phyloP scores from a whole-genome alignment of 257 asterid genomes.

The Solanum phureja region DNA sequence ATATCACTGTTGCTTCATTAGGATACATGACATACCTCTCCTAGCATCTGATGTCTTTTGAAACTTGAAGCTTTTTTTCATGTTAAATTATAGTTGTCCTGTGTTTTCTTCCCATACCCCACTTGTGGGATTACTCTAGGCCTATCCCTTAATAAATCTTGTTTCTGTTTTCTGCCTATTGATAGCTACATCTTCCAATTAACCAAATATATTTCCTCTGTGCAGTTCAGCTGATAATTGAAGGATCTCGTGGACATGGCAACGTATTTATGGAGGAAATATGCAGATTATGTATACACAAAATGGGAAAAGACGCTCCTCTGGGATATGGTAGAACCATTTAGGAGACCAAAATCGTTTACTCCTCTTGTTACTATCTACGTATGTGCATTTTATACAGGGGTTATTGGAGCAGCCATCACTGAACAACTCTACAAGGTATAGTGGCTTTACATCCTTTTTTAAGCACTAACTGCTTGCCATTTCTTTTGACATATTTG shows the following conservation, averaged over 20 bases:
- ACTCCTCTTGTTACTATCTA: conserved; percentile 67
- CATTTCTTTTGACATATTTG: not conserved
- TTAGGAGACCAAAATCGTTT: conserved; percentile 73
- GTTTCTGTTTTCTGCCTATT: not conserved
- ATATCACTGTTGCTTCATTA: too few species aligned
- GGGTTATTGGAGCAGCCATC: conserved; percentile 81
- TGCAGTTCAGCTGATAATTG: conserved; percentile 4
- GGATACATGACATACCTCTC: too few species aligned
- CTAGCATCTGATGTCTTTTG: too few species aligned
- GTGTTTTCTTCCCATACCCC: not conserved
- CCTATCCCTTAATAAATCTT: not conserved
- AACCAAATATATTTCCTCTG: not conserved
- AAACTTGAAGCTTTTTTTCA: too few species aligned
- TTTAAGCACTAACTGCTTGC: not conserved
- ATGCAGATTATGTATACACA: conserved; percentile 59
- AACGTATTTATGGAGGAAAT: conserved; percentile 81
- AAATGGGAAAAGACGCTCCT: conserved; percentile 77
- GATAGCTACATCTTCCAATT: not conserved
- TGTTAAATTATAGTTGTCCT: too few species aligned
- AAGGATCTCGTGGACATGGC: conserved; percentile 24
- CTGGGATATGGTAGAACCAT: conserved; percentile 92
- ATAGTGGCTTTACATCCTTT: not conserved
- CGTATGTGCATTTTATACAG: conserved; percentile 70
- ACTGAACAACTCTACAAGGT: conserved; percentile 81
- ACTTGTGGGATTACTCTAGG: not conserved